Conservation (phyloP, 129 eudicot genomes). For the Kitagawia praeruptora region DNA sequence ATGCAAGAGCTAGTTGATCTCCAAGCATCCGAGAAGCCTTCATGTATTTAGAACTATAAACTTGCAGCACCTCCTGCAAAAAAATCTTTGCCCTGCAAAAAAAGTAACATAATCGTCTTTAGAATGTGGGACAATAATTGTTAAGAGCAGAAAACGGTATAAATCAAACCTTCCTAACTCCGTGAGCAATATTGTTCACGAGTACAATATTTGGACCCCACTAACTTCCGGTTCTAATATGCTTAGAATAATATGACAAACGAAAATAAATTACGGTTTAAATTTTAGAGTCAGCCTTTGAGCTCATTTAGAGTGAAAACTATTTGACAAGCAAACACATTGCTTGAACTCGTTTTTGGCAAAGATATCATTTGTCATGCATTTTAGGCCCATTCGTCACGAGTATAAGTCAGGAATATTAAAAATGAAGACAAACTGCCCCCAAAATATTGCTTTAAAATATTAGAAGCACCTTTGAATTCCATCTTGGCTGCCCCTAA, state of each 20-base stretch:
- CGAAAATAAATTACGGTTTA: background rate
- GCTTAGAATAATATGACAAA: background rate
- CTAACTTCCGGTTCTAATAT: background rate
- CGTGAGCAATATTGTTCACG: background rate
- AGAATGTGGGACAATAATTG: background rate
- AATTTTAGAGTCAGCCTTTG: background rate
- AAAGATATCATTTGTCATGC: background rate
- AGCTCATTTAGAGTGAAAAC: background rate
- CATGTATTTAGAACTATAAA: constrained; percentile 59
- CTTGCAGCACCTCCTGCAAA: constrained; percentile 63
- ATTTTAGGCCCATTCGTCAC: background rate
- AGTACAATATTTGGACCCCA: background rate
- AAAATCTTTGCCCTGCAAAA: constrained; percentile 60
- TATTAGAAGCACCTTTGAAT: constrained; percentile 43
- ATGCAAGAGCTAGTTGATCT: constrained; percentile 85
- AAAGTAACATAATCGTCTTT: constrained; percentile 9
- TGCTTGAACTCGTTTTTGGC: background rate
- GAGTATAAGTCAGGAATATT: background rate
- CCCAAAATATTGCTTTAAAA: background rate
- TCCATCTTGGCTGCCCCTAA: constrained; percentile 72
- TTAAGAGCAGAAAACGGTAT: background rate
- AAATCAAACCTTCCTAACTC: background rate
- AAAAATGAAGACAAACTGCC: background rate
- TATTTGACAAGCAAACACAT: background rate
- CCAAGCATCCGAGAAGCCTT: constrained; percentile 92